Conservation (phyloP, 352 stramenopile genomes). For the Phytopythium aichiense region DNA sequence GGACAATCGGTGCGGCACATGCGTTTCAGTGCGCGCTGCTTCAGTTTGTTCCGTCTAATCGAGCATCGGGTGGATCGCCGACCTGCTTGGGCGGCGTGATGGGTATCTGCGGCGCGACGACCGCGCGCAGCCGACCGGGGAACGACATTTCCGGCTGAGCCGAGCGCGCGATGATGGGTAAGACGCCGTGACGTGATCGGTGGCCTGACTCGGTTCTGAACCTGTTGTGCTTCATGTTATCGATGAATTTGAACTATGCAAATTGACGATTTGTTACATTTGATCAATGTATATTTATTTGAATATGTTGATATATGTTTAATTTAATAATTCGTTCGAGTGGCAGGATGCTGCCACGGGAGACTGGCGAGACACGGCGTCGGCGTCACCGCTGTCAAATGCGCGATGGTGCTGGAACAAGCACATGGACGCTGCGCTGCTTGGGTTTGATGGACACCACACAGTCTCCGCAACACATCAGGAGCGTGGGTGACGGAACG, state of each 20-base stretch:
- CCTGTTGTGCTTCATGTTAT: background rate
- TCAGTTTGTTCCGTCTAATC: background rate
- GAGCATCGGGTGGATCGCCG: background rate
- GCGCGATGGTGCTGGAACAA: background rate
- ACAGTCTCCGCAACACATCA: background rate
- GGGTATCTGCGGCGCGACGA: background rate
- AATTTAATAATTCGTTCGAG: background rate
- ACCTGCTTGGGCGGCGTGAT: background rate
- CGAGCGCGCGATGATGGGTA: background rate
- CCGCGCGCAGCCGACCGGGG: background rate
- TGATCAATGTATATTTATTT: background rate
- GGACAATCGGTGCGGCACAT: background rate
- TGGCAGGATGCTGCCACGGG: background rate
- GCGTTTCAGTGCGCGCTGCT: constrained; percentile 1
- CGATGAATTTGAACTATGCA: background rate
- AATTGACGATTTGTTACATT: background rate
- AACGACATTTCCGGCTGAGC: background rate
- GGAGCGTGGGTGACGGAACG: background rate
- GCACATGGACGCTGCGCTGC: background rate
- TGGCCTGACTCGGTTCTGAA: background rate
- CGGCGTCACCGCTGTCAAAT: background rate
- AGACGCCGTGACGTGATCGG: background rate
- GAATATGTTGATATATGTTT: background rate
- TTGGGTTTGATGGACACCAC: background rate
- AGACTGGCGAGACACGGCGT: background rate